Conservation (phyloP, 148 eudicot genomes). For the Fallopia convolvulus region DNA sequence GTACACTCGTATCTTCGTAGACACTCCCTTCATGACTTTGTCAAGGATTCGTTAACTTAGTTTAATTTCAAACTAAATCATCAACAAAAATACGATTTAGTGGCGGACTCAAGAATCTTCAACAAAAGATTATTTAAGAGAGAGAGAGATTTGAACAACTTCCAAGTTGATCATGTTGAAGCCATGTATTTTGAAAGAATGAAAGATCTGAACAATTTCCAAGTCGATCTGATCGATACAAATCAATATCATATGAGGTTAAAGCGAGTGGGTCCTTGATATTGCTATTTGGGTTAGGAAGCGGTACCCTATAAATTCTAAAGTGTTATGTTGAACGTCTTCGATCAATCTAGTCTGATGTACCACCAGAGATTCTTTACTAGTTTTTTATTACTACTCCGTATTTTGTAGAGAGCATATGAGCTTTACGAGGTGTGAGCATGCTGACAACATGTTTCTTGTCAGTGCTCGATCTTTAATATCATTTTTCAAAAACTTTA, state of each 20-base stretch:
- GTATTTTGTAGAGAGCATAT: neutral
- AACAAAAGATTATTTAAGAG: too few relatives aligned
- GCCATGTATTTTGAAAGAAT: neutral
- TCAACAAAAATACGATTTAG: too few relatives aligned
- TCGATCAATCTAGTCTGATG: neutral
- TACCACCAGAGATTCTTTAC: neutral
- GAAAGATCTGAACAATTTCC: conserved; percentile 6
- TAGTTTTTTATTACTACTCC: neutral
- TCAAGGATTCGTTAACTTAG: too few relatives aligned
- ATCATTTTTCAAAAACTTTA: neutral
- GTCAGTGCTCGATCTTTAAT: neutral
- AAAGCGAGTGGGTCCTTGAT: neutral
- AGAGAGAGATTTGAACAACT: too few relatives aligned
- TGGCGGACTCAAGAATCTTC: too few relatives aligned
- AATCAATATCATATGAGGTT: neutral
- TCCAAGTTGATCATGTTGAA: too few relatives aligned
- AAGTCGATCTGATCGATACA: neutral
- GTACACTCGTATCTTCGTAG: too few relatives aligned
- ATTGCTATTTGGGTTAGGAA: neutral
- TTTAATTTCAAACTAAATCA: too few relatives aligned
- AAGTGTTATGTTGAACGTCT: neutral
- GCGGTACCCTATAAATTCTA: neutral
- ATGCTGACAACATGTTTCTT: conserved; percentile 2
- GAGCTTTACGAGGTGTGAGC: neutral
- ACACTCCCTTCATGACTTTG: too few relatives aligned